These are phyloP conservation scores for Coemansia erecta DNA, from an alignment of 192 early-diverging fungal species.

Conservation along the genomic window DNA sequence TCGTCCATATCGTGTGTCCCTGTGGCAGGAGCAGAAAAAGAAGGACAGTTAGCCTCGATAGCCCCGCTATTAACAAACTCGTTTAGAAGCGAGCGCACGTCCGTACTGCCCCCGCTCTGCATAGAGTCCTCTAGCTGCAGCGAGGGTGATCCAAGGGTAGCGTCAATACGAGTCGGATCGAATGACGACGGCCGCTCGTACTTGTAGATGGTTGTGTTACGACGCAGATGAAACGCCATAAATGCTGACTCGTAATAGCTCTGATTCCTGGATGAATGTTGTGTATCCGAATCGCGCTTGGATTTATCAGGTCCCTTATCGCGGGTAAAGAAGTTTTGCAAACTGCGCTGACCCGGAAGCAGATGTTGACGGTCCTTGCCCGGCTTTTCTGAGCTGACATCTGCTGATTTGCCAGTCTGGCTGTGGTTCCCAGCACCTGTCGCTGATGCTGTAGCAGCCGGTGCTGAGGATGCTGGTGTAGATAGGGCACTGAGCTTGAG, in stretches of 20 bases:
- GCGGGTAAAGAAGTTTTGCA: conserved; percentile 43
- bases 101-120: background rate
- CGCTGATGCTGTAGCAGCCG: background rate
- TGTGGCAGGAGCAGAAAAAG: background rate
- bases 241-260: conserved; percentile 40
- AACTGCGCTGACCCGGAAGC: conserved; percentile 32
- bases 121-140: background rate
- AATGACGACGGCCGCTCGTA: conserved; percentile 26
- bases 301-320: conserved; percentile 12
- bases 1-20: conserved; percentile 25
- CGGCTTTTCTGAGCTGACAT: background rate
- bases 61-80: conserved; percentile 1
- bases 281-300: background rate
- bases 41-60: background rate
- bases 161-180: conserved; percentile 40
- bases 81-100: conserved; percentile 4
- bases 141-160: conserved; percentile 7
- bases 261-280: background rate
- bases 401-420: background rate
- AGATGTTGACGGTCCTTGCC: background rate
- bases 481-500: conserved; percentile 9
- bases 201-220: conserved; percentile 27
- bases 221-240: conserved; percentile 38
- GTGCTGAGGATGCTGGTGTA: background rate
- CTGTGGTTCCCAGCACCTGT: background rate